Evolutionary conservation across 2,329 filamentous ascomycete genomes (phyloP), one percentile per base, ranked within the genome.

Genomic region (Xylaria sp.): DNA sequence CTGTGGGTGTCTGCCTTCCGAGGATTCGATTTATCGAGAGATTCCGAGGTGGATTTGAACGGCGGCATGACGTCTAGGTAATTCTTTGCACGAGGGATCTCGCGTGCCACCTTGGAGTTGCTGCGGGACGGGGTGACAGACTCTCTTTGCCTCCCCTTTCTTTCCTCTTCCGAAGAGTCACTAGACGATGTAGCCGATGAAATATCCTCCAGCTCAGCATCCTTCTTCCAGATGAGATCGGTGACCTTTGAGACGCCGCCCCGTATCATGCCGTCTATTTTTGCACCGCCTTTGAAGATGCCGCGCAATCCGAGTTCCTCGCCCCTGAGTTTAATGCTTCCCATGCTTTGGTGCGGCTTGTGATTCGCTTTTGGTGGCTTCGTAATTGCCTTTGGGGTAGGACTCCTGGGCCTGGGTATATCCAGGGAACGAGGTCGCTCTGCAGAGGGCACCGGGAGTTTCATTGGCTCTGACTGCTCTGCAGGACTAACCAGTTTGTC

Each of bases 221-320:
- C 81, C 55, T 77, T 83, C 60, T 77, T 79, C 80, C 83, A 84
- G 19, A 85, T 61, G 48, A 85, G 73, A 46, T 84, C 82, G 24
- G 81, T 78, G 13, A 85, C 69, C 62, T 79, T 83, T 21, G 80
- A 82, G 5, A 85, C 80, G 20, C 82, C 74, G 6, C 77, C 82
- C 21, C 81, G 79, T 41, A 95, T 82, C 24, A 91, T 80, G 24
- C 84, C 89, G 56, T 91, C 89, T 58, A 93, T 85, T 43, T 69
- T 71, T n/a, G 50, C 89, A 81, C 45, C 83, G 2, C 86, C 87
- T 72, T 91, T 93, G 72, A 96, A 88, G 44, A 96, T 87, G 6
- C 88, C 85, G 39, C 87, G 84, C 7, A 91, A 78, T 34, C 83
- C 85, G 8, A 83, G 68, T 49, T 81, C 76, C 38, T 81, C 76